Evolutionary conservation across 139 green algal species (phyloP), one percentile per base, ranked within the genome.

Genomic region (Raphidocelis subcapitata): DNA sequence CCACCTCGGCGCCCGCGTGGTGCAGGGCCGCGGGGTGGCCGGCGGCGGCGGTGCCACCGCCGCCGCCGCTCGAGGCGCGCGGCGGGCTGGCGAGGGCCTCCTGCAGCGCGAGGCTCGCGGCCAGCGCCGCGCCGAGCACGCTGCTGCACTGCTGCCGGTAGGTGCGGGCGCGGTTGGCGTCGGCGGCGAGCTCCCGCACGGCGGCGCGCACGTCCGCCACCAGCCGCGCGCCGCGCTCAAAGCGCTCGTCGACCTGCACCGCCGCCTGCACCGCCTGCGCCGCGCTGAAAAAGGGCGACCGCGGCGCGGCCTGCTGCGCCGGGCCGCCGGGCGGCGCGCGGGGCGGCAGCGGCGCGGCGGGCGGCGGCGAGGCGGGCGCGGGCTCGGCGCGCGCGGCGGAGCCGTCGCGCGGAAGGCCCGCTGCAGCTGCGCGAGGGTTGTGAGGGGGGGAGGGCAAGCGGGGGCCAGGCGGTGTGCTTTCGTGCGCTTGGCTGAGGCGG

Each of bases 71-170:
- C 46, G n/a, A n/a, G n/a, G n/a, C n/a, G n/a, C n/a, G n/a, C n/a
- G n/a, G n/a, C n/a, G n/a, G 41, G 8, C 8, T 20, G 8, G 41
- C 8, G 12, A 49, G 41, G 8, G 69, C 60, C 70, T 77, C 60
- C 24, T 77, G 70, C 70, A 77, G 18, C 3, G 70, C 70, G n/a
- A 77, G 47, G 32, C 61, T 70, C 10, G 46, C 61, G 26, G 61
- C 62, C 2, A 65, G n/a, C 3, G 60, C 70, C n/a, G 61, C 47
- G 8, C 70, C 60, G n/a, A 56, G 46, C 61, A 70, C 10, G 49
- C 60, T 62, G 49, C 62, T 70, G 70, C 70, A 76, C 24, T 69
- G 66, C 23, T 76, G 57, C 18, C 69, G 20, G 28, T 69, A 76
- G 4, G 35, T 49, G 29, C 59, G 44, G 51, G 69, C 69, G 21